These are phyloP conservation scores for Beauveria pseudobassiana DNA, from an alignment of 2,329 filamentous ascomycete genomes.

Conservation along the genomic window DNA sequence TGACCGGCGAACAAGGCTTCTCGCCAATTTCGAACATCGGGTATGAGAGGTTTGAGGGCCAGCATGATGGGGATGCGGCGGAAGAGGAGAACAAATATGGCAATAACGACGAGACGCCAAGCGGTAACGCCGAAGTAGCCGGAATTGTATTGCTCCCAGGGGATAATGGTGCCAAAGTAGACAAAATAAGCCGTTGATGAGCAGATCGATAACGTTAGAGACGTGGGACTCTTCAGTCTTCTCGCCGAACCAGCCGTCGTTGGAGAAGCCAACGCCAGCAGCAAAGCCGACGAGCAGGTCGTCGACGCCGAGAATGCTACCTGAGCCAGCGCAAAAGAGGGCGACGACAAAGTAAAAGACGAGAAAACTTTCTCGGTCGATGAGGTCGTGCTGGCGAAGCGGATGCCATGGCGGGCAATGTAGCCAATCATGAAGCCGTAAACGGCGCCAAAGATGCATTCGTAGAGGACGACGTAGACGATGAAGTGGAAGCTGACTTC, in stretches of 20 bases:
- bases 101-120: conserved; percentile 89
- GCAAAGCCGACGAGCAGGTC: conserved; percentile 92
- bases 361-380: conserved; percentile 93
- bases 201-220: conserved; percentile 95
- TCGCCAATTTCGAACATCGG: conserved; percentile 96
- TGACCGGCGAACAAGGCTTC: conserved; percentile 95
- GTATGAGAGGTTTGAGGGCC: conserved; percentile 81
- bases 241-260: conserved; percentile 97
- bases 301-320: conserved; percentile 83
- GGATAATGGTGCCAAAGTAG: conserved; percentile 93
- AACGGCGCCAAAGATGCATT: conserved; percentile 86
- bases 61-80: conserved; percentile 94
- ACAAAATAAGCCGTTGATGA: conserved; percentile 98
- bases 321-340: conserved; percentile 90
- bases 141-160: conserved; percentile 86
- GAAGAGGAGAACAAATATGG: conserved; percentile 91
- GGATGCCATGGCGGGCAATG: conserved; percentile 82
- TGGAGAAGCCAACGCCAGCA: conserved; percentile 96
- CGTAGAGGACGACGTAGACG: conserved; percentile 83
- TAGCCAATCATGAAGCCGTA: conserved; percentile 88
- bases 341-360: conserved; percentile 98
- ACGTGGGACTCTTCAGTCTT: conserved; percentile 98
- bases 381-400: conserved; percentile 71
- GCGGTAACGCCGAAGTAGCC: conserved; percentile 65
- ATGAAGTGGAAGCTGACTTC: conserved; percentile 80